Evolutionary conservation across 441 rosid genomes (phyloP).

Genomic region (Capsella rubella): DNA sequence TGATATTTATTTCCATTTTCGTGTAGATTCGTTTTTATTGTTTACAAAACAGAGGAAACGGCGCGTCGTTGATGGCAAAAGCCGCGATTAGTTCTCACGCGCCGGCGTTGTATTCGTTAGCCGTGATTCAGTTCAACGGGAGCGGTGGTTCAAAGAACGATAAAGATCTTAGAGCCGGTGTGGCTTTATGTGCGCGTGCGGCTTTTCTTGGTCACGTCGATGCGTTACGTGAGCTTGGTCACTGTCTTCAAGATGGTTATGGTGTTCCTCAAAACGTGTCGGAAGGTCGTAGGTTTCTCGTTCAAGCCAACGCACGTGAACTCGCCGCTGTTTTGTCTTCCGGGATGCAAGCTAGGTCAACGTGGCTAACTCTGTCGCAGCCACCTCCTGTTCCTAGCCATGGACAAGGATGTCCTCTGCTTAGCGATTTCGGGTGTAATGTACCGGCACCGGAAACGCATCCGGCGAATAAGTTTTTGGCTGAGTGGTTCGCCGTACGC

Average conservation of each 20-base stretch:
- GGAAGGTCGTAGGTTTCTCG: slow-evolving; percentile 86
- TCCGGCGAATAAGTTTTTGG: slow-evolving; percentile 71
- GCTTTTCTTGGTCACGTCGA: slow-evolving; percentile 89
- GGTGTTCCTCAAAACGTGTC: slow-evolving; percentile 86
- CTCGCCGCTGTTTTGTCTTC: slow-evolving; percentile 70
- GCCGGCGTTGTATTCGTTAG: slow-evolving; percentile 78
- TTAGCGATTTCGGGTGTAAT: slow-evolving; percentile 92
- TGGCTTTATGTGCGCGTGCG: slow-evolving; percentile 88
- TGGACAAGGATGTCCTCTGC: slow-evolving; percentile 60
- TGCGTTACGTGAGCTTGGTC: slow-evolving; percentile 90
- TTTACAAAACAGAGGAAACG: slow-evolving; percentile 83
- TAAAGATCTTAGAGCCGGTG: slow-evolving; percentile 90
- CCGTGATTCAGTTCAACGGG: slow-evolving; percentile 94
- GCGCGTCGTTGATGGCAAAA: slow-evolving; percentile 93
- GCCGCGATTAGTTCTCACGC: slow-evolving; percentile 91
- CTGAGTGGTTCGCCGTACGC: slow-evolving; percentile 67
- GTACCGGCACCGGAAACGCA: slow-evolving; percentile 90
- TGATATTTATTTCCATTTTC: not conserved
- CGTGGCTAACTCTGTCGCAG: slow-evolving; percentile 67
- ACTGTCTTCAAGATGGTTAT: slow-evolving; percentile 94
- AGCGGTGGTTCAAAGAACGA: slow-evolving; percentile 93
- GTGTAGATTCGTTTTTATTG: slow-evolving; percentile 94
- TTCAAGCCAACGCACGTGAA: slow-evolving; percentile 93
- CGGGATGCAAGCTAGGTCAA: slow-evolving; percentile 41
- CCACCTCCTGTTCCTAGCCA: slow-evolving; percentile 44